These are phyloP conservation scores for Hypsizygus marmoreus DNA, from an alignment of 768 basidiomycete genomes.

Conservation along the genomic window DNA sequence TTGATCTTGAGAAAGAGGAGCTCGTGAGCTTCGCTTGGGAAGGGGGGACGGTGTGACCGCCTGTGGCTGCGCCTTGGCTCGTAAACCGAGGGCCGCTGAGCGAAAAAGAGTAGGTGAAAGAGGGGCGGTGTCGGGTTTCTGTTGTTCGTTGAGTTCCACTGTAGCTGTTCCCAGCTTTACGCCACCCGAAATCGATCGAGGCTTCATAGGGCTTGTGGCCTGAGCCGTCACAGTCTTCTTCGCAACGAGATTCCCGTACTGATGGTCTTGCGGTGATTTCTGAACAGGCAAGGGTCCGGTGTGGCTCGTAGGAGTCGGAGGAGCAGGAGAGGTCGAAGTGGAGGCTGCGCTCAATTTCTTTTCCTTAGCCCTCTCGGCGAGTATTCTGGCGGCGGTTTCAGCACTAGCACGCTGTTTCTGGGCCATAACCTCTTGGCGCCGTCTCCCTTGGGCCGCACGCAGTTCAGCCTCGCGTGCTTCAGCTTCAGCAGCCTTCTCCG, in stretches of 20 bases:
- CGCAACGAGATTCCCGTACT: constrained; percentile 13
- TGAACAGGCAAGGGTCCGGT: constrained; percentile 8
- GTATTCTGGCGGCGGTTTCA: constrained; percentile 29
- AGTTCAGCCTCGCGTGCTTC: constrained; percentile 28
- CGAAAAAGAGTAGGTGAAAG: neutral
- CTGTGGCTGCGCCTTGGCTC: neutral
- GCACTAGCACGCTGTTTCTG: constrained; percentile 30
- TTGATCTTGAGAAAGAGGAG: neutral
- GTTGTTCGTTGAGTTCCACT: neutral
- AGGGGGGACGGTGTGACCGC: neutral
- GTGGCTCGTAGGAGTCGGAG: constrained; percentile 1
- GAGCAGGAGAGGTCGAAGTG: constrained; percentile 5
- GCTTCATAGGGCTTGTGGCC: constrained; percentile 8
- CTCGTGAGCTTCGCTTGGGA: neutral
- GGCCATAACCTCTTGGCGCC: constrained; percentile 27
- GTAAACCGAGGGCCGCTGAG: constrained; percentile 5
- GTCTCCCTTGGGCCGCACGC: constrained; percentile 30
- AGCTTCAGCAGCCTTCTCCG: constrained; percentile 12
- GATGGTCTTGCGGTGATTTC: constrained; percentile 4
- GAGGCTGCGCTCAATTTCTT: constrained; percentile 11
- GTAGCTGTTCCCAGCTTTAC: constrained; percentile 14
- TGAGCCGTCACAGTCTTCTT: constrained; percentile 11
- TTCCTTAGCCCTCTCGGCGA: constrained; percentile 26
- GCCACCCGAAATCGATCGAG: constrained; percentile 16
- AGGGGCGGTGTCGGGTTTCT: neutral